Conservation (phyloP, 306 rosid species). For the Ormosia emarginata region DNA sequence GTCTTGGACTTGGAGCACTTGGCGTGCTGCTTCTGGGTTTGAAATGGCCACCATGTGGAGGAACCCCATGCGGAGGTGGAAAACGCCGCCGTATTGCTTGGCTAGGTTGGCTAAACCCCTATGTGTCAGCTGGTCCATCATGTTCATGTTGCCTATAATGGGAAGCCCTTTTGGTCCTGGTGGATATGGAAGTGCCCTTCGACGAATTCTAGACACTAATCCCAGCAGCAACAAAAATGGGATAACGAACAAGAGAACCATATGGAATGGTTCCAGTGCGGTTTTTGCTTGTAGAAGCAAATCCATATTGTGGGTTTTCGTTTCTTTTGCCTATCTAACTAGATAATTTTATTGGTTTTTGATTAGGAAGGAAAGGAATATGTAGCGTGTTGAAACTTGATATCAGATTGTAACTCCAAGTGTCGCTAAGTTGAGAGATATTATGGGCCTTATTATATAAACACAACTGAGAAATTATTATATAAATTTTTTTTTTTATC, state of each 20-base stretch:
- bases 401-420: slow-evolving; percentile 28
- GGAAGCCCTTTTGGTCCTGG: slow-evolving; percentile 88
- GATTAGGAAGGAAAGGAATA: neutral
- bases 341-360: neutral
- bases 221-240: slow-evolving; percentile 34
- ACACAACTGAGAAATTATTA: too few relatives aligned
- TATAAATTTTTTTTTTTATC: too few relatives aligned
- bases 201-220: slow-evolving; percentile 8
- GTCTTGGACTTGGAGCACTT: slow-evolving; percentile 79
- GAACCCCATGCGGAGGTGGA: slow-evolving; percentile 78
- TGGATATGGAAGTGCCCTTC: slow-evolving; percentile 44
- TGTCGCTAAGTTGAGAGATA: slow-evolving; percentile 32
- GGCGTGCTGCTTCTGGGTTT: slow-evolving; percentile 55
- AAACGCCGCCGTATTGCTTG: slow-evolving; percentile 61
- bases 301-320: slow-evolving; percentile 28
- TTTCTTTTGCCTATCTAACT: neutral
- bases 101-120: slow-evolving; percentile 68
- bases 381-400: too few relatives aligned
- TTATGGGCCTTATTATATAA: slow-evolving; percentile 31
- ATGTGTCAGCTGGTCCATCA: slow-evolving; percentile 83
- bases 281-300: neutral
- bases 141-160: slow-evolving; percentile 68
- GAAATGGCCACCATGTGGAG: slow-evolving; percentile 71
- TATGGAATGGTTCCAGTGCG: slow-evolving; percentile 28
- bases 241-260: slow-evolving; percentile 8